These are phyloP conservation scores for Nannochloris sp. DNA, from an alignment of 139 green algal species.

Conservation along the genomic window DNA sequence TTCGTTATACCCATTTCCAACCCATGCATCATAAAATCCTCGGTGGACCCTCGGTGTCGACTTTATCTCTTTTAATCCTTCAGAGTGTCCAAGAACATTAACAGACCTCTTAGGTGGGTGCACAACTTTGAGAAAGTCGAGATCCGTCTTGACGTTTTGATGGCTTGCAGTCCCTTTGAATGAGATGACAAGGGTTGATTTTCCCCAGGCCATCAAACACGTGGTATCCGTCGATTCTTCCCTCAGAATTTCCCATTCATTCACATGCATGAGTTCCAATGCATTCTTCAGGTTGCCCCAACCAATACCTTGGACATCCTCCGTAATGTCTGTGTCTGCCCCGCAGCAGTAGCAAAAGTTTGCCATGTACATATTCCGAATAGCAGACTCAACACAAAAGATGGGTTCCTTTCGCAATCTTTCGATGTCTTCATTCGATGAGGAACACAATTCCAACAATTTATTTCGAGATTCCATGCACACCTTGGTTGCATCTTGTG, in stretches of 20 bases:
- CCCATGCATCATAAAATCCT: conserved; percentile 17
- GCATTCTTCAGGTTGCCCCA: conserved; percentile 2
- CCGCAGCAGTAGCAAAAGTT: conserved; percentile 33
- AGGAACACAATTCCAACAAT: too few species aligned
- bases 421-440: background rate
- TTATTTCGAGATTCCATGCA: too few species aligned
- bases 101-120: conserved; percentile 6
- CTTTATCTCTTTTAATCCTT: background rate
- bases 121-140: conserved; percentile 13
- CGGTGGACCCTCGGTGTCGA: background rate
- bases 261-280: conserved; percentile 11
- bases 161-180: conserved; percentile 30
- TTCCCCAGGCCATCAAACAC: conserved; percentile 28
- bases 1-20: conserved; percentile 1
- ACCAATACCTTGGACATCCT: background rate
- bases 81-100: background rate
- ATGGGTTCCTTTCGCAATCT: conserved; percentile 31
- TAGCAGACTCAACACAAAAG: conserved; percentile 53
- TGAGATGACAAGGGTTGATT: conserved; percentile 19
- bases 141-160: conserved; percentile 37
- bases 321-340: background rate
- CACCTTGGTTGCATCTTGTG: conserved; percentile 4
- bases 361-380: conserved; percentile 52
- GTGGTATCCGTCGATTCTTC: conserved; percentile 25
- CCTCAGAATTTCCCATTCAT: conserved; percentile 23